Conservation (phyloP, 2,329 filamentous ascomycete species). For the Epichloe typhina region DNA sequence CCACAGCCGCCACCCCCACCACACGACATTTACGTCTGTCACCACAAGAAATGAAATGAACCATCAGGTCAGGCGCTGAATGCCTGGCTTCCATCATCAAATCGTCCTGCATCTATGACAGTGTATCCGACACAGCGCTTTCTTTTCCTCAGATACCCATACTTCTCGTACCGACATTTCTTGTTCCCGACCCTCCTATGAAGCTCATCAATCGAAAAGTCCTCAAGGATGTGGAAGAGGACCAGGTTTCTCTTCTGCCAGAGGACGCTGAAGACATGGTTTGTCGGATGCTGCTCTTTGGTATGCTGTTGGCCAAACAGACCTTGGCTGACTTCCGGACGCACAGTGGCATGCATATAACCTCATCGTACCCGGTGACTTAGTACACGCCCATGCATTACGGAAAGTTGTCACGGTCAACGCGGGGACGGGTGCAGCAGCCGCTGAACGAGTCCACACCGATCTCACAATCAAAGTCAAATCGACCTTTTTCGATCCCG, state of each 20-base stretch:
- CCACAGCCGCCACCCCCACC: slow-evolving; percentile 6
- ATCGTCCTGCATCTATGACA: not conserved
- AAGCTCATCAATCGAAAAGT: slow-evolving; percentile 26
- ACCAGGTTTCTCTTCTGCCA: slow-evolving; percentile 28
- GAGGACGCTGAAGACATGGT: slow-evolving; percentile 36
- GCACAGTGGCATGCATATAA: slow-evolving; percentile 47
- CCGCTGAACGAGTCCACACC: slow-evolving; percentile 40
- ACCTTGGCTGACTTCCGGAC: slow-evolving; percentile 3
- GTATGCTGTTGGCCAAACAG: slow-evolving; percentile 1
- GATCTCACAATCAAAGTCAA: slow-evolving; percentile 43
- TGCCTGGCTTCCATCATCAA: not conserved
- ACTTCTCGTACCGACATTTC: not conserved
- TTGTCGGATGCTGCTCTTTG: slow-evolving; percentile 7
- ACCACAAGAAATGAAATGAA: not conserved
- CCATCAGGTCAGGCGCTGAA: not conserved
- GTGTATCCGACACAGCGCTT: too few relatives aligned
- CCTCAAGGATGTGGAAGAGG: slow-evolving; percentile 24
- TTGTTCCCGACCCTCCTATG: slow-evolving; percentile 15
- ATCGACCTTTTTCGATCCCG: slow-evolving; percentile 45
- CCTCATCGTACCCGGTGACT: slow-evolving; percentile 39
- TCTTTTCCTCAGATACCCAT: not conserved
- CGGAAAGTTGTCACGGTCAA: slow-evolving; percentile 41
- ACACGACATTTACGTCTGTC: not conserved
- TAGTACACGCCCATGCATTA: slow-evolving; percentile 40
- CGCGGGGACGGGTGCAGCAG: slow-evolving; percentile 33